Evolutionary conservation across 2,329 filamentous ascomycete species (phyloP), one percentile per base, ranked within the genome.

Genomic region (Trichoderma cornu-damae): DNA sequence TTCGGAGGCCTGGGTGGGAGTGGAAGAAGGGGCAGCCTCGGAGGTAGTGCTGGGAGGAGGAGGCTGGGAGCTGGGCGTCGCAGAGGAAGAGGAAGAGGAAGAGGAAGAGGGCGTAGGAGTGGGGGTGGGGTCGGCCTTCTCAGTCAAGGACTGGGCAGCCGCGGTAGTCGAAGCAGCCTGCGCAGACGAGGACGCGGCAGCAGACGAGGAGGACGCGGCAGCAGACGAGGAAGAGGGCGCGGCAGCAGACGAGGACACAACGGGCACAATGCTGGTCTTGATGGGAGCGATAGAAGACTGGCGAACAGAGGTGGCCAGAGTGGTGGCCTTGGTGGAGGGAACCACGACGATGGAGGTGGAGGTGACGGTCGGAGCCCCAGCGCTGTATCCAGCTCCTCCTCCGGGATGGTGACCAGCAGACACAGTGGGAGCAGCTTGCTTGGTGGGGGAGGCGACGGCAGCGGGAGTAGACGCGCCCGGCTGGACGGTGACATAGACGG

Each of bases 401-500:
- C n/a, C n/a, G n/a, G n/a, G n/a, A n/a, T n/a, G n/a, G n/a, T n/a
- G n/a, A 12, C 47, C 60, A n/a, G 53, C 43, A n/a, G 59, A 34
- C 16, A 57, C 35, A 46, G 51, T 12, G 16, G 58, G 11, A 57
- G 54, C 12, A 30, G 57, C 24, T 24, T 55, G n/a, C 28, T 30
- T 22, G 40, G 48, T 55, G 26, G 58, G 34, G 16, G 59, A 18
- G 18, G 58, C 40, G 11, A 59, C 38, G 11, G 46, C 26, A 51
- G 51, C 14, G 14, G 58, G 22, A 35, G 59, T 35, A 42, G 59
- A 35, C 20, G 52, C 50, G 18, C 9, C 37, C 4, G 49, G 65
- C 52, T 64, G 65, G 9, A 67, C 69, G 54, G 65, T 70, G 51
- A 75, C 71, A 51, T 66, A 72, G 61, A 75, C 71, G 35, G 75